Conservation (phyloP, 2,329 filamentous ascomycete genomes). For the Arthrobotrys conoides region DNA sequence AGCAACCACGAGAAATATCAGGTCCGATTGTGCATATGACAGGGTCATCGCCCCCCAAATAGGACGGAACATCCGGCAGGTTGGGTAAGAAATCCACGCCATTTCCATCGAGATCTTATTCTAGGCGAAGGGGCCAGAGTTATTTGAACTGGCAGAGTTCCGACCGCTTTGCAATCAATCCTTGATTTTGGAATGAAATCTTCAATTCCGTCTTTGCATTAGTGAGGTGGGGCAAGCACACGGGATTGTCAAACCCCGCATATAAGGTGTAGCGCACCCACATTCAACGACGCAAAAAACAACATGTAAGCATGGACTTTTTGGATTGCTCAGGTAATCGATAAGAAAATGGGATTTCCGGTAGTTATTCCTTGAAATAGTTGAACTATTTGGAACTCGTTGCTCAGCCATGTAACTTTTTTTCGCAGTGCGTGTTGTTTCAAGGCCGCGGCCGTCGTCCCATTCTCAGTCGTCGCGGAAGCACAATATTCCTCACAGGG, state of each 20-base stretch:
- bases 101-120: slow-evolving; percentile 56
- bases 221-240: slow-evolving; percentile 55
- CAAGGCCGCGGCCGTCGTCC: neutral
- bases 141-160: slow-evolving; percentile 41
- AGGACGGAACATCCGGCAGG: slow-evolving; percentile 59
- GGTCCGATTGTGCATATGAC: slow-evolving; percentile 47
- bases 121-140: slow-evolving; percentile 38
- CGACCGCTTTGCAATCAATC: slow-evolving; percentile 46
- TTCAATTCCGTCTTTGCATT: slow-evolving; percentile 59
- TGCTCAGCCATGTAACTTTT: neutral
- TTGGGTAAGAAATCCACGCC: slow-evolving; percentile 51
- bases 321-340: slow-evolving; percentile 33
- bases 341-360: slow-evolving; percentile 46
- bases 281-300: slow-evolving; percentile 31
- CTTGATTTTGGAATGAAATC: slow-evolving; percentile 42
- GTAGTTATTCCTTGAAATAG: slow-evolving; percentile 10
- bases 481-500: slow-evolving; percentile 39
- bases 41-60: slow-evolving; percentile 59
- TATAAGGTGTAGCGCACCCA: slow-evolving; percentile 17
- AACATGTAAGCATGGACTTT: neutral
- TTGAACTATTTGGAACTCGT: slow-evolving; percentile 19
- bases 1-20: slow-evolving; percentile 53
- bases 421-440: slow-evolving; percentile 13
- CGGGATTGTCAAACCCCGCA: slow-evolving; percentile 59
- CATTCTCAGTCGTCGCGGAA: slow-evolving; percentile 39